These are phyloP conservation scores for Brassica rapa DNA, from an alignment of 345 rosid species.

Conservation along the genomic window DNA sequence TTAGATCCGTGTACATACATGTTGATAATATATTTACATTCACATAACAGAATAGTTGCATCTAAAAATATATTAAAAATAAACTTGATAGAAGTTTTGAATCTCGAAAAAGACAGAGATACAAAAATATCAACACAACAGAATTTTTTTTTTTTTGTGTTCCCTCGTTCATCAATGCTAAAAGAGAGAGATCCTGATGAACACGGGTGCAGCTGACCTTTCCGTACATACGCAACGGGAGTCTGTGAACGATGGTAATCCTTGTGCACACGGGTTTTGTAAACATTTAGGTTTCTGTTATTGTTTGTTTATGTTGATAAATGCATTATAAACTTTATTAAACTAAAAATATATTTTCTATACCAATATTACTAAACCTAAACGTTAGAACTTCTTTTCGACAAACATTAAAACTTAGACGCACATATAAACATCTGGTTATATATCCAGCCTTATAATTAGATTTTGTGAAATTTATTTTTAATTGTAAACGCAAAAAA, in stretches of 20 bases:
- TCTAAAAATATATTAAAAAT: neutral
- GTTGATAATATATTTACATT: neutral
- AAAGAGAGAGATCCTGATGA: neutral
- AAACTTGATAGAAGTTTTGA: neutral
- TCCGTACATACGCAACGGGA: constrained; percentile 13
- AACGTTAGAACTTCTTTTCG: neutral
- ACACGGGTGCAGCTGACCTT: constrained; percentile 1
- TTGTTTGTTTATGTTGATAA: neutral
- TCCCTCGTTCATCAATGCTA: constrained; percentile 11
- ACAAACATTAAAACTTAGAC: neutral
- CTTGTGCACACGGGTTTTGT: neutral
- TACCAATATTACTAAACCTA: neutral
- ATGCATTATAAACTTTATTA: neutral
- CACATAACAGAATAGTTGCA: neutral
- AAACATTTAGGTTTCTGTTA: neutral
- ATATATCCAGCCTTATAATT: neutral
- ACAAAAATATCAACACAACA: neutral
- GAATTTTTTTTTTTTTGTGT: neutral
- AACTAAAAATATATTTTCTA: neutral
- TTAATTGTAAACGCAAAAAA: neutral
- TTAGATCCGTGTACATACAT: neutral
- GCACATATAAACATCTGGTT: neutral
- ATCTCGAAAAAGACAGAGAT: neutral
- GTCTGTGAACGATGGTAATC: neutral
- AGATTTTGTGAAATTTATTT: neutral